These are phyloP conservation scores for Volvox africanus DNA, from an alignment of 139 green algal species.

Conservation along the genomic window DNA sequence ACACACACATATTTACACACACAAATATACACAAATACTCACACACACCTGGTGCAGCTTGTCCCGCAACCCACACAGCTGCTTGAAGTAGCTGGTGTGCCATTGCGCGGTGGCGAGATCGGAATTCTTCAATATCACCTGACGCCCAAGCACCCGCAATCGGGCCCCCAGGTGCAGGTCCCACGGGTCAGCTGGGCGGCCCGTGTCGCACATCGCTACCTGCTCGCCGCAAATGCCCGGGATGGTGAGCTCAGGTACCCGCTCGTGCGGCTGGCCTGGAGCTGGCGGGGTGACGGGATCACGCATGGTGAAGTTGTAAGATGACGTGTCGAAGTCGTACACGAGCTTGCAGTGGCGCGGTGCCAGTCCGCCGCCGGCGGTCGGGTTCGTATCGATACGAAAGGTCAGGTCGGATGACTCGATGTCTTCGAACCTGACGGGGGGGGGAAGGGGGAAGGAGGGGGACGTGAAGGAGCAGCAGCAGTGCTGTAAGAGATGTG, in stretches of 20 bases:
- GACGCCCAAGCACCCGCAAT: conserved; percentile 16
- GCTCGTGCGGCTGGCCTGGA: neutral
- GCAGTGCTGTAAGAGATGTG: too few relatives aligned
- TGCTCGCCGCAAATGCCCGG: neutral
- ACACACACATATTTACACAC: too few relatives aligned
- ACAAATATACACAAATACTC: neutral
- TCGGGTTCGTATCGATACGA: conserved; percentile 9
- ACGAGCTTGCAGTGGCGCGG: conserved; percentile 22
- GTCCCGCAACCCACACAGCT: conserved; percentile 11
- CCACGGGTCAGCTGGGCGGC: conserved; percentile 14
- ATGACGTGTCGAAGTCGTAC: conserved; percentile 13
- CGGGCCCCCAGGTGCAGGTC: conserved; percentile 40
- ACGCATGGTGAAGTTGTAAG: conserved; percentile 12
- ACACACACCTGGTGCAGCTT: neutral
- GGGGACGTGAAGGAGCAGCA: neutral
- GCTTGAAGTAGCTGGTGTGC: conserved; percentile 8
- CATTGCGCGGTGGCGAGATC: conserved; percentile 28
- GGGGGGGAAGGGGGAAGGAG: neutral
- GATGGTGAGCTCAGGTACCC: neutral
- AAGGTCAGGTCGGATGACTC: conserved; percentile 33
- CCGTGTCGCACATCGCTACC: conserved; percentile 6
- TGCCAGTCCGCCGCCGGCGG: conserved; percentile 37
- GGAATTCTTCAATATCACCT: conserved; percentile 30
- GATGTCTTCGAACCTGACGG: conserved; percentile 34
- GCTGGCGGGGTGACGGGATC: conserved; percentile 18